phyloP scores from a whole-genome alignment of 2,329 filamentous ascomycete species.

The Penicillium concentricum region DNA sequence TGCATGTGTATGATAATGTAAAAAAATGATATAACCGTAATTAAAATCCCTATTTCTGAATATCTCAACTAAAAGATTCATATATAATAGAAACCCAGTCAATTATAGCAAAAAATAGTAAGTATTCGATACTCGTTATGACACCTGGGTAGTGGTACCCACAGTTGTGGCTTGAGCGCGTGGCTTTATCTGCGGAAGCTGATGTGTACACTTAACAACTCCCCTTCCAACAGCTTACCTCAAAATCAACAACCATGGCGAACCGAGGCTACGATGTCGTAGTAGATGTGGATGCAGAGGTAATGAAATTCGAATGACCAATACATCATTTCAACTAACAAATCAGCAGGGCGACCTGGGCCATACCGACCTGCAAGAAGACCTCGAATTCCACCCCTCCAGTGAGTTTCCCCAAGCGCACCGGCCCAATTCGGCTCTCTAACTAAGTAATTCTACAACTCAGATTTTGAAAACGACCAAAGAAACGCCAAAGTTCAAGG shows the following conservation, averaged over 20 bases:
- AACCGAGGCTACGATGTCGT: slow-evolving; percentile 95
- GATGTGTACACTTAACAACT: slow-evolving; percentile 36
- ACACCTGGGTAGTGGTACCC: slow-evolving; percentile 1
- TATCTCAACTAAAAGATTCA: not conserved
- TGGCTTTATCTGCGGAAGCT: slow-evolving; percentile 31
- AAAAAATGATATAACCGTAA: not conserved
- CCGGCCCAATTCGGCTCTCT: not conserved
- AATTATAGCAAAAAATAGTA: not conserved
- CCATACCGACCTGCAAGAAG: slow-evolving; percentile 96
- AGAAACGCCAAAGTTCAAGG: slow-evolving; percentile 51
- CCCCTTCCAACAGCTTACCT: slow-evolving; percentile 16
- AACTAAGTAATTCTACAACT: not conserved
- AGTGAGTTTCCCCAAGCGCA: slow-evolving; percentile 48
- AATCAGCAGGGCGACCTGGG: slow-evolving; percentile 80
- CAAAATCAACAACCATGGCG: slow-evolving; percentile 57
- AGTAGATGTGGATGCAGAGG: slow-evolving; percentile 95
- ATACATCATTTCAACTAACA: slow-evolving; percentile 12
- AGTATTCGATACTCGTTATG: not conserved
- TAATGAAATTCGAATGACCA: slow-evolving; percentile 41
- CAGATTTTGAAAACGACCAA: slow-evolving; percentile 67
- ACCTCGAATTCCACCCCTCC: slow-evolving; percentile 97
- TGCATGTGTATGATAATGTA: slow-evolving; percentile 8
- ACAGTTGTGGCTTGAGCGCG: slow-evolving; percentile 29
- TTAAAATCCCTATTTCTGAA: not conserved
- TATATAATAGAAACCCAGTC: not conserved